Evolutionary conservation across 129 eudicot species (phyloP), one percentile per base, ranked within the genome.

Genomic region (Flaveria linearis): DNA sequence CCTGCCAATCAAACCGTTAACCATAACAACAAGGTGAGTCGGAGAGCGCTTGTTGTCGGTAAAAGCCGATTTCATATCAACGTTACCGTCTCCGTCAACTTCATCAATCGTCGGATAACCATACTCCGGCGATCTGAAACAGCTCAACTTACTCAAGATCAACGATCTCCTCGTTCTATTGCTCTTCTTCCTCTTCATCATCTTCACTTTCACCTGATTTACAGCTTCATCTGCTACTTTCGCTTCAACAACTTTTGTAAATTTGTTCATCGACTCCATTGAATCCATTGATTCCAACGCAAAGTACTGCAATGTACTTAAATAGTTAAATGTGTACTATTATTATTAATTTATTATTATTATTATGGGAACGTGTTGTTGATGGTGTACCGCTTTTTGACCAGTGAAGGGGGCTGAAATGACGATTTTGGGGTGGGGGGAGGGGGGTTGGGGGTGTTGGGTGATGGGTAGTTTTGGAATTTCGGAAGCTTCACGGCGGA

Each of bases 1-100:
- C 98, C 98, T 90, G 72, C 98, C 98, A 72, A 93, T 80, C 67
- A 93, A 81, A 7, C 98, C 98, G 57, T 93, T 90, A 47, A 93
- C 96, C 86, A 84, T 90, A 68, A 93, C 84, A 56, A 93, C 83
- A 4, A 93, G 81, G 71, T 93, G 98, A 20, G 82, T 71, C 50
- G 94, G 94, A n/a, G 41, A 12, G 16, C 42, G 82, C 55, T 68
- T 80, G 50, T 17, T 22, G n/a, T 45, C 85, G 2, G 68, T 57
- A 62, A 61, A 66, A 73, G 83, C 89, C 25, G 96, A 81, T 51
- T 73, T 83, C 85, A 89, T 84, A 62, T 92, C 88, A 25, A 86
- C 72, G 82, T 82, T 83, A 41, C 94, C 89, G 63, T 82, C 69
- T 26, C 16, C 84, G 61, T 86, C 88, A 71, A 82, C 57, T 46